Evolutionary conservation across 345 rosid species (phyloP).

Genomic region (Limnanthes douglasii): DNA sequence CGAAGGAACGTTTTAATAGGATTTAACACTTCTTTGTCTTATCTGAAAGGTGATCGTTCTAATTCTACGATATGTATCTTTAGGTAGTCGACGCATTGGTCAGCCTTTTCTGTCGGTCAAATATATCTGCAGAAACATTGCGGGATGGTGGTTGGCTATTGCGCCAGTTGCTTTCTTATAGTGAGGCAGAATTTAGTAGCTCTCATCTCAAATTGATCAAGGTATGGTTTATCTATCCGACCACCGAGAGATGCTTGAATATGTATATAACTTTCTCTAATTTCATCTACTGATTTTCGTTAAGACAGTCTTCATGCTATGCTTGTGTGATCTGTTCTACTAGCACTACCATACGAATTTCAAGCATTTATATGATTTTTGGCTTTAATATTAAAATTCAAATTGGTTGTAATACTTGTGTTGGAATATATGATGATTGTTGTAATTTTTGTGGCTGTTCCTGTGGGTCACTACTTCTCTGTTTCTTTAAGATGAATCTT

Average conservation of each 20-base stretch:
- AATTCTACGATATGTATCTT: constrained; percentile 9
- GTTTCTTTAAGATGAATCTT: no score
- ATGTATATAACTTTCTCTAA: background rate
- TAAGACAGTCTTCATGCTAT: no score
- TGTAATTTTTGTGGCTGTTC: no score
- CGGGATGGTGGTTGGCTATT: constrained; percentile 99
- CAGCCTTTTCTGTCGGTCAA: constrained; percentile 69
- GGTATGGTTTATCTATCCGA: constrained; percentile 16
- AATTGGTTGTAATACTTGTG: no score
- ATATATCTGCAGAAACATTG: constrained; percentile 77
- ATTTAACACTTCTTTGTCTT: background rate
- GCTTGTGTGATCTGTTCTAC: no score
- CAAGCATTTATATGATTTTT: no score
- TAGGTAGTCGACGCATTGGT: constrained; percentile 92
- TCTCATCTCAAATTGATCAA: constrained; percentile 60
- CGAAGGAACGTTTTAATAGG: no score
- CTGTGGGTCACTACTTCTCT: no score
- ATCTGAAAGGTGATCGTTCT: constrained; percentile 2
- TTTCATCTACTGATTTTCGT: background rate
- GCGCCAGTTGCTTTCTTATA: constrained; percentile 89
- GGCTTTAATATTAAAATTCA: no score
- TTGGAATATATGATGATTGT: no score
- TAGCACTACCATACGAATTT: no score
- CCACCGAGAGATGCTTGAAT: background rate
- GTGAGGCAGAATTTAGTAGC: constrained; percentile 66